These are phyloP conservation scores for Fusarium devonianum DNA, from an alignment of 2,329 filamentous ascomycete species.

Conservation along the genomic window DNA sequence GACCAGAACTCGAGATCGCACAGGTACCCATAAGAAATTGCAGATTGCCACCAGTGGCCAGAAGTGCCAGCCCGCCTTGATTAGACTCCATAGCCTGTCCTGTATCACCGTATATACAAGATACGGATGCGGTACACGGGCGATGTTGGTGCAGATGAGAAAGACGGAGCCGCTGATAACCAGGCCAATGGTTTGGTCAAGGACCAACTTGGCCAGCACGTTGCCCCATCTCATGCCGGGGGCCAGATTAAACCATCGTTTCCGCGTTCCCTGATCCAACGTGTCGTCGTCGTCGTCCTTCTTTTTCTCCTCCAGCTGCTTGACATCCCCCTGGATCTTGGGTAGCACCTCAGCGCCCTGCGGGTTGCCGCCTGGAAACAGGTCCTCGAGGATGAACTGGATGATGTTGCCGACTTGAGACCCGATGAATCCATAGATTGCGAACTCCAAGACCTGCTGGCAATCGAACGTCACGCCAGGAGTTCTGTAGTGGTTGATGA, in stretches of 20 bases:
- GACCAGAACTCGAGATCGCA: conserved; percentile 47
- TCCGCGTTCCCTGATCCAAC: neutral
- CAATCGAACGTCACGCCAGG: conserved; percentile 39
- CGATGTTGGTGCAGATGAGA: conserved; percentile 47
- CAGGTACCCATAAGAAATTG: conserved; percentile 49
- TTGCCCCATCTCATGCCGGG: conserved; percentile 47
- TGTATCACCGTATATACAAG: conserved; percentile 40
- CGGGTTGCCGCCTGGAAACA: conserved; percentile 43
- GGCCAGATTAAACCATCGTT: conserved; percentile 30
- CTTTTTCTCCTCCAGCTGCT: conserved; percentile 35
- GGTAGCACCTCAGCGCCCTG: conserved; percentile 32
- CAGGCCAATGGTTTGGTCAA: conserved; percentile 48
- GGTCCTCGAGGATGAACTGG: conserved; percentile 47
- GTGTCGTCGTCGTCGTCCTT: conserved; percentile 37
- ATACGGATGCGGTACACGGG: conserved; percentile 39
- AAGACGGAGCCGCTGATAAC: conserved; percentile 46
- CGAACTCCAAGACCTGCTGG: conserved; percentile 48
- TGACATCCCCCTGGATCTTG: conserved; percentile 25
- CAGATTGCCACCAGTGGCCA: conserved; percentile 48
- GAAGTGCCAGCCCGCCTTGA: conserved; percentile 48
- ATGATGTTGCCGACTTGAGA: conserved; percentile 48
- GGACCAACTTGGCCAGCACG: conserved; percentile 45
- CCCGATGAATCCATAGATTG: conserved; percentile 46
- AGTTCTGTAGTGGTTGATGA: conserved; percentile 31
- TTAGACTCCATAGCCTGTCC: conserved; percentile 41